These are phyloP conservation scores for Moesziomyces sp. DNA, from an alignment of 1,284 basidiomycete genomes.

Conservation along the genomic window DNA sequence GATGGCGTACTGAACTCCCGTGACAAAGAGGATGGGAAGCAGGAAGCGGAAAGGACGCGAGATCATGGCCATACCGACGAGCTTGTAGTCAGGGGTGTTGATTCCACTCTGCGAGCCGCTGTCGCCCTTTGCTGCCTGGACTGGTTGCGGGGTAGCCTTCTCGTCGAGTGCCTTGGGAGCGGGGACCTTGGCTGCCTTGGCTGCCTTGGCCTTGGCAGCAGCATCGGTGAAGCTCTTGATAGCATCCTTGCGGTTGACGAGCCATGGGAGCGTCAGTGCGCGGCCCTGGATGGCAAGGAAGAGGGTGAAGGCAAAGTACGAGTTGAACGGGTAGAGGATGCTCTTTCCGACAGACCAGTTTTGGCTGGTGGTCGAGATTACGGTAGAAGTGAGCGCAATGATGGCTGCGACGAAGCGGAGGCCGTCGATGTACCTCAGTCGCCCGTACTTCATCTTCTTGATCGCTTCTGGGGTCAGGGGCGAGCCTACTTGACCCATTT, in stretches of 20 bases:
- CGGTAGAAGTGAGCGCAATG: slow-evolving; percentile 33
- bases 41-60: slow-evolving; percentile 46
- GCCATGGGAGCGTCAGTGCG: slow-evolving; percentile 34
- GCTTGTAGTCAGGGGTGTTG: slow-evolving; percentile 40
- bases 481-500: slow-evolving; percentile 4
- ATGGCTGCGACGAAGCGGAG: slow-evolving; percentile 40
- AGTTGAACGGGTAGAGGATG: slow-evolving; percentile 48
- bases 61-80: slow-evolving; percentile 46
- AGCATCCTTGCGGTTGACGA: slow-evolving; percentile 34
- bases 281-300: slow-evolving; percentile 45
- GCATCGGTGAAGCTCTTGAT: slow-evolving; percentile 24
- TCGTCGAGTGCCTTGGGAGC: slow-evolving; percentile 34
- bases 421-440: slow-evolving; percentile 43
- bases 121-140: background rate
- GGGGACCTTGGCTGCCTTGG: slow-evolving; percentile 23
- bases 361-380: slow-evolving; percentile 15
- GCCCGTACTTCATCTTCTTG: slow-evolving; percentile 44
- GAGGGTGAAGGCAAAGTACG: slow-evolving; percentile 41
- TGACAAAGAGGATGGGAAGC: slow-evolving; percentile 41
- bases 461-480: slow-evolving; percentile 7
- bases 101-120: slow-evolving; percentile 9
- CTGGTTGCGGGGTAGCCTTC: slow-evolving; percentile 14
- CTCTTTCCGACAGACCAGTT: slow-evolving; percentile 32
- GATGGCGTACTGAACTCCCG: slow-evolving; percentile 44
- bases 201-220: slow-evolving; percentile 34